Evolutionary conservation across 352 stramenopile genomes (phyloP), one percentile per base, ranked within the genome.

Genomic region (Phytophthora meadii): DNA sequence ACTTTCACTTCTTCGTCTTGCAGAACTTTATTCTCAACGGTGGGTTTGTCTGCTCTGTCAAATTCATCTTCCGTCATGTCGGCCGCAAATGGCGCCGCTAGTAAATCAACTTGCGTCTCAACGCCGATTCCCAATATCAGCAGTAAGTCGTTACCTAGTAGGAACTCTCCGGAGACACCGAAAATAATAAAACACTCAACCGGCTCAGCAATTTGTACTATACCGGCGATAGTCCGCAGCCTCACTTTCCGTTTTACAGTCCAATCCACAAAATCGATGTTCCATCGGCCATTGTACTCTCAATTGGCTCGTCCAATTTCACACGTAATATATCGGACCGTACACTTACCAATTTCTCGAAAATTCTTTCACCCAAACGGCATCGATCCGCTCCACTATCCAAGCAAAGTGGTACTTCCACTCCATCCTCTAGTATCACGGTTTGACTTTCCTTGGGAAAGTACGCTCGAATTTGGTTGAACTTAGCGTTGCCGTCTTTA

Each of bases 141-240:
- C 22, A 69, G 54, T 40, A 69, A 4, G 32, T 69, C 53, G 7
- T 64, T 69, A 17, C 53, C 54, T 1, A 69, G n/a, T 22, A 55
- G 24, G 24, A 69, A 63, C 24, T 64, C 46, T 3, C 19, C 25
- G 27, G 44, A 48, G 39, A 44, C 54, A 17, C 53, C 61, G 19
- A 30, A 30, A 64, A 64, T 69, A 46, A 59, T 41, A 12, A 69
- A 34, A 49, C 53, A 54, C 47, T 69, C 47, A 39, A 64, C 61
- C 12, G 39, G 52, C 19, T 59, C 34, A 34, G 39, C 53, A 34
- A 69, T 28, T 7, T 48, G 30, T 3, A 65, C 58, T 30, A 39
- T 49, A 41, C 41, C 48, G 27, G 48, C 58, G 3, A 65, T 47
- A 19, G 40, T 52, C 34, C 15, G 14, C 10, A 65, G 27, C 27